phyloP scores from a whole-genome alignment of 805 yeast species.

The Saccharomyces paradoxus region DNA sequence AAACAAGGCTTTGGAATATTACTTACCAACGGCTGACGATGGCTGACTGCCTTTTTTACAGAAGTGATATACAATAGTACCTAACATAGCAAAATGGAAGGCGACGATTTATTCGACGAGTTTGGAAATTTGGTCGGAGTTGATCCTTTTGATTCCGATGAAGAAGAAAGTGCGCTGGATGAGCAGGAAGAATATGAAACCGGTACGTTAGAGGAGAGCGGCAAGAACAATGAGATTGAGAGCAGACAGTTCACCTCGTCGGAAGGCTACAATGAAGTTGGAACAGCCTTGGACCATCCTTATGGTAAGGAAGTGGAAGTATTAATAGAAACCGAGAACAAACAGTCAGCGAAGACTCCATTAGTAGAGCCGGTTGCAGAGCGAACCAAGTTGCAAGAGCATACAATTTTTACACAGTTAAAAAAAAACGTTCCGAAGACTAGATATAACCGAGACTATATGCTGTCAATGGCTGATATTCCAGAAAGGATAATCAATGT shows the following conservation, averaged over 20 bases:
- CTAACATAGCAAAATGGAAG: constrained; percentile 31
- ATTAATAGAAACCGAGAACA: constrained; percentile 45
- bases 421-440: constrained; percentile 44
- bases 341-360: constrained; percentile 51
- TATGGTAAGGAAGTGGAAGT: constrained; percentile 62
- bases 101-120: constrained; percentile 72
- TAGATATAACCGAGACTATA: constrained; percentile 53
- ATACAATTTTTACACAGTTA: constrained; percentile 13
- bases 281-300: constrained; percentile 33
- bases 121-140: constrained; percentile 26
- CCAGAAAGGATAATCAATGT: constrained; percentile 68
- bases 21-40: not conserved
- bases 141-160: constrained; percentile 3
- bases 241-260: not conserved
- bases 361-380: constrained; percentile 47
- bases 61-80: not conserved
- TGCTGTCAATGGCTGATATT: constrained; percentile 39
- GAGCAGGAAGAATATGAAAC: not conserved
- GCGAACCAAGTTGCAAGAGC: constrained; percentile 27
- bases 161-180: not conserved
- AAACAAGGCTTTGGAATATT: not conserved
- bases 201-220: constrained; percentile 1
- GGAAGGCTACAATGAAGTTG: constrained; percentile 6
- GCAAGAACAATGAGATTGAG: constrained; percentile 8
- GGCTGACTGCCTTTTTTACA: not conserved